Evolutionary conservation across 805 yeast species (phyloP).

Genomic region (Candida taoyuanica): DNA sequence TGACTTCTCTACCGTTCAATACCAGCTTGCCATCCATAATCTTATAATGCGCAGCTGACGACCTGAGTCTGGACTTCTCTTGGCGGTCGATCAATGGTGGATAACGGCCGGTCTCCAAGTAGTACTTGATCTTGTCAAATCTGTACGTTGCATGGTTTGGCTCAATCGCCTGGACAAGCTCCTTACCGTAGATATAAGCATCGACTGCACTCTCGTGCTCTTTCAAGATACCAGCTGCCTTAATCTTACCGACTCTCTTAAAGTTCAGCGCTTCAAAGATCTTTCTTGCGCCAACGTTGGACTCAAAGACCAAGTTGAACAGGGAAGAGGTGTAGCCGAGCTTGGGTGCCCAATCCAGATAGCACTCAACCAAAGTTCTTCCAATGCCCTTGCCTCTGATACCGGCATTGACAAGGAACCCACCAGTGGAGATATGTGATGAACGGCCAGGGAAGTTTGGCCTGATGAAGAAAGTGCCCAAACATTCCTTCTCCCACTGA

Average conservation of each 20-base stretch:
- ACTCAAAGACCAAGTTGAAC: constrained; percentile 83
- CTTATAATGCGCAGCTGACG: constrained; percentile 73
- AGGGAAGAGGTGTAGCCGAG: constrained; percentile 82
- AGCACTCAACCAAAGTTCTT: constrained; percentile 74
- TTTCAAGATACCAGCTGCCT: constrained; percentile 84
- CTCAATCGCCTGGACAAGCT: constrained; percentile 47
- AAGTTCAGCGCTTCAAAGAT: constrained; percentile 76
- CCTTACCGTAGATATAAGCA: constrained; percentile 79
- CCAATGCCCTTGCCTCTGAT: constrained; percentile 93
- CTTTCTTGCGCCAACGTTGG: constrained; percentile 76
- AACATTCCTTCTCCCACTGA: constrained; percentile 90
- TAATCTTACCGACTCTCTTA: constrained; percentile 71
- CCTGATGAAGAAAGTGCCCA: constrained; percentile 80
- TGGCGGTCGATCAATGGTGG: constrained; percentile 79
- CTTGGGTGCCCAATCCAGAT: constrained; percentile 84
- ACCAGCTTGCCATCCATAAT: constrained; percentile 66
- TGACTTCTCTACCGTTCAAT: constrained; percentile 79
- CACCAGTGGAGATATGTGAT: constrained; percentile 88
- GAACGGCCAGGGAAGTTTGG: constrained; percentile 93
- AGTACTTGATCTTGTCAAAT: constrained; percentile 73
- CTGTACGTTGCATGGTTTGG: constrained; percentile 43
- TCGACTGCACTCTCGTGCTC: constrained; percentile 85
- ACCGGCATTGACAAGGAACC: constrained; percentile 87
- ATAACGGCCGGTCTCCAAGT: constrained; percentile 78
- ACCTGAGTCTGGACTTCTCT: constrained; percentile 83